Evolutionary conservation across 768 basidiomycete species (phyloP), one percentile per base, ranked within the genome.

Genomic region (Xerocomellus chrysenteron): DNA sequence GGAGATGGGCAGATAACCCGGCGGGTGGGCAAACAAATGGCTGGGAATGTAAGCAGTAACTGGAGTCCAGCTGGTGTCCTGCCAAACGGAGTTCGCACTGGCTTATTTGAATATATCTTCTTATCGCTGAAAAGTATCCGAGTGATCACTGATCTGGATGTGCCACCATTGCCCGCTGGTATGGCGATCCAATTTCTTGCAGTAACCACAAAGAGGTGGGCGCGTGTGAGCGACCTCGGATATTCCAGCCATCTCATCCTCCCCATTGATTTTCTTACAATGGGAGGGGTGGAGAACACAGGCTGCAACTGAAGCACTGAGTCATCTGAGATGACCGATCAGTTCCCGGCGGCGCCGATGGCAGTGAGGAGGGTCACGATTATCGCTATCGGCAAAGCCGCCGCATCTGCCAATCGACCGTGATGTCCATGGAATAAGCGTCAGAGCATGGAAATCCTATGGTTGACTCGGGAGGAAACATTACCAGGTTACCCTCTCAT

Each of bases 201-300:
- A n/a, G 37, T 39, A 24, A 28, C 9, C 14, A 12, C 30, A 30
- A 21, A 10, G 11, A 5, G 30, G 10, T 21, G 19, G 14, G 3
- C 10, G 9, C 50, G 30, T 33, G 51, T 42, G 55, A 58, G 24
- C 8, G 26, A 21, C 32, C 19, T 47, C 32, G 16, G 40, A 51
- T 16, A 44, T 33, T 21, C 21, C 21, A 21, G 19, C 6, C 30
- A 17, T 41, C 30, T 35, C 32, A 11, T 32, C 10, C 32, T 32
- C 32, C 32, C 30, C 41, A 59, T 36, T 19, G 40, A 42, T 43
- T 36, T 42, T 57, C 56, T 50, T 56, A 57, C 56, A 21, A 13
- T 11, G 16, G n/a, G n/a, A 6, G n/a, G n/a, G 2, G 11, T 19
- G 5, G n/a, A n/a, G 24, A 9, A 3, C 39, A 17, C 17, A 39